Base-by-base conservation (phyloP, 2,329 filamentous ascomycete species). In the Malbranchea cinnamomea region DNA sequence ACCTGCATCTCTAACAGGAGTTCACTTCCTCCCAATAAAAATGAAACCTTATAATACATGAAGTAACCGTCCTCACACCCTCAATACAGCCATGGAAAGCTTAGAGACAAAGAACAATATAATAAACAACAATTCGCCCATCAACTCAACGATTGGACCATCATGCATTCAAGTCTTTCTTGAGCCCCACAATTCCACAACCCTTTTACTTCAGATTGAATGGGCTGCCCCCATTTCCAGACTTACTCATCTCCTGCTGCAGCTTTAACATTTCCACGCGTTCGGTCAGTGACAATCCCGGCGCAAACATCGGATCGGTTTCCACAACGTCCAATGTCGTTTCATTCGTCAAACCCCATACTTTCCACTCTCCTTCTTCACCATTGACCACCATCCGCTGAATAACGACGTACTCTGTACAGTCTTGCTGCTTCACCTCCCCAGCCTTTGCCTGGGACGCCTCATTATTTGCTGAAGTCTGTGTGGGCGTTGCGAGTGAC, bases 321-420 rank as follows among this genome's bases (percentile, higher is more conserved):
- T 46, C 41, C 11, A 63, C 36, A 32, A 54, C 49, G 9, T 54
- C 43, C 28, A 60, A 26, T 11, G 48, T 56, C 5, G 54, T 61
- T 35, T 62, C 57, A 16, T 52, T 51, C 26, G 54, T 42, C 33
- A 55, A 54, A 3, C 65, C 65, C 65, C 64, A 68, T 29, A 67
- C 44, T 37, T 54, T 58, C 65, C 65, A 68, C 10, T 51, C 45
- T 8, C 50, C 48, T 23, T 59, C 48, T 35, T 55, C 47, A 6
- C 59, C 55, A 17, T 49, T 48, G 43, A 56, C 49, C 20, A 55
- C 43, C 19, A 58, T 38, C 43, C 58, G 56, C 48, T 68, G 64
- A 14, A 68, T 41, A 9, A 68, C 63, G 17, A 68, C 41, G 37
- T 68, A 65, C 43, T 68, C 65, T 2, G 48, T 53, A 37, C 54